A percentile compares a stretch with the other conserved stretches of the same genome.
Evolutionary conservation across 345 rosid genomes (phyloP).

Genomic region (Fremontodendron californicum): DNA sequence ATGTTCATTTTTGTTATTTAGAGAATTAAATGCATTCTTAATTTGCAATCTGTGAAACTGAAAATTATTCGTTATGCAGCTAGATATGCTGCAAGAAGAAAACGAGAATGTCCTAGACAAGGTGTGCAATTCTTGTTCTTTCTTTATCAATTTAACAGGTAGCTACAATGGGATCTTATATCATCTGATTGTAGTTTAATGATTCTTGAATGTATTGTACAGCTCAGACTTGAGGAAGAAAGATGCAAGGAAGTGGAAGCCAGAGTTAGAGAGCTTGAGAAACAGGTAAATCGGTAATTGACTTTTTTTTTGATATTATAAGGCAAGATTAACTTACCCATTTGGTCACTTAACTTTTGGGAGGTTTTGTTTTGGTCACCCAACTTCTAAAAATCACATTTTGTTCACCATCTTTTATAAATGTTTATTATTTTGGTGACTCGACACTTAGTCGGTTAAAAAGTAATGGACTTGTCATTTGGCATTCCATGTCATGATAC

Average conservation of each 20-base stretch:
- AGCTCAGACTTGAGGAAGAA: constrained; percentile 92
- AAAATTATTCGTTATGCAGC: constrained; percentile 39
- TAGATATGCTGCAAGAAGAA: constrained; percentile 92
- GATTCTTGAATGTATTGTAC: constrained; percentile 28
- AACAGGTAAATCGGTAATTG: constrained; percentile 86
- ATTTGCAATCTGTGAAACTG: constrained; percentile 12
- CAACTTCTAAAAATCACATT: neutral
- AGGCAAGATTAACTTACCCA: neutral
- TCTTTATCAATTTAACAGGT: neutral
- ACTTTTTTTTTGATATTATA: neutral
- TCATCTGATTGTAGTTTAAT: constrained; percentile 6
- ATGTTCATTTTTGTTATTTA: neutral
- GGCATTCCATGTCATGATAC: neutral
- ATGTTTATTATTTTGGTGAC: neutral
- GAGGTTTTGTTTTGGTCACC: no score
- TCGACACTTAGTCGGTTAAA: no score
- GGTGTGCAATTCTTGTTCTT: constrained; percentile 30
- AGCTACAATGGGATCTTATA: neutral
- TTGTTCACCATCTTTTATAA: neutral
- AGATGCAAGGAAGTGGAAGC: constrained; percentile 83
- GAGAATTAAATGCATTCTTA: constrained; percentile 10
- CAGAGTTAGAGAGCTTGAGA: constrained; percentile 92
- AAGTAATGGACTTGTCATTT: neutral
- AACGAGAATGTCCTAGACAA: constrained; percentile 65
- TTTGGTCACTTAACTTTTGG: neutral